Percentiles rank a stretch among this genome's conserved stretches.
Conservation (phyloP, 345 rosid species). For the Rhizophora mangle region DNA sequence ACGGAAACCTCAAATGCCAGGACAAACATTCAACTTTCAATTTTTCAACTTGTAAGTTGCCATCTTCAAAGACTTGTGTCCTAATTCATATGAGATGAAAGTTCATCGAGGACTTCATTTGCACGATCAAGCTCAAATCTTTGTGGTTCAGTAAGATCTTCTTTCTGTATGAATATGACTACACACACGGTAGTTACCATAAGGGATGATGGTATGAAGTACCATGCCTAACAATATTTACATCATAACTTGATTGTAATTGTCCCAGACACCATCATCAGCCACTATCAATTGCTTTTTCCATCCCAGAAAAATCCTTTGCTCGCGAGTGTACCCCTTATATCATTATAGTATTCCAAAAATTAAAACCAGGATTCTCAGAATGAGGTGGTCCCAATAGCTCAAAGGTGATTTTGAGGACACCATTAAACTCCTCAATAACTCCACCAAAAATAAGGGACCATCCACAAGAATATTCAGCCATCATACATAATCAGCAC, state of each 20-base stretch:
- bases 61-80: slow-evolving; percentile 21
- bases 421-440: no score
- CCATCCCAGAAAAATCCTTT: no score
- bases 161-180: slow-evolving; percentile 34
- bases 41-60: slow-evolving; percentile 2
- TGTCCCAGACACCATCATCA: slow-evolving; percentile 43
- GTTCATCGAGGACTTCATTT: slow-evolving; percentile 24
- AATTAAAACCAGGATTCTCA: neutral
- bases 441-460: no score
- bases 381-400: no score
- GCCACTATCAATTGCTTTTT: slow-evolving; percentile 12
- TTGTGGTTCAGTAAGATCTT: slow-evolving; percentile 38
- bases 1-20: neutral
- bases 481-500: no score
- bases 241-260: slow-evolving; percentile 29
- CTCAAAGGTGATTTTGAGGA: no score
- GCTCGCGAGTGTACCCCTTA: no score
- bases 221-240: slow-evolving; percentile 6
- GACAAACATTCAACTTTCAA: slow-evolving; percentile 21
- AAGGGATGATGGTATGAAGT: slow-evolving; percentile 8
- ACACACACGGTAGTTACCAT: slow-evolving; percentile 12
- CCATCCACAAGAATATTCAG: no score
- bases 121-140: slow-evolving; percentile 38
- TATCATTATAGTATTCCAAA: slow-evolving; percentile 20
- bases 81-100: slow-evolving; percentile 10